Evolutionary conservation across 805 yeast genomes (phyloP), one percentile per base, ranked within the genome.

Genomic region (Candida ortonii): DNA sequence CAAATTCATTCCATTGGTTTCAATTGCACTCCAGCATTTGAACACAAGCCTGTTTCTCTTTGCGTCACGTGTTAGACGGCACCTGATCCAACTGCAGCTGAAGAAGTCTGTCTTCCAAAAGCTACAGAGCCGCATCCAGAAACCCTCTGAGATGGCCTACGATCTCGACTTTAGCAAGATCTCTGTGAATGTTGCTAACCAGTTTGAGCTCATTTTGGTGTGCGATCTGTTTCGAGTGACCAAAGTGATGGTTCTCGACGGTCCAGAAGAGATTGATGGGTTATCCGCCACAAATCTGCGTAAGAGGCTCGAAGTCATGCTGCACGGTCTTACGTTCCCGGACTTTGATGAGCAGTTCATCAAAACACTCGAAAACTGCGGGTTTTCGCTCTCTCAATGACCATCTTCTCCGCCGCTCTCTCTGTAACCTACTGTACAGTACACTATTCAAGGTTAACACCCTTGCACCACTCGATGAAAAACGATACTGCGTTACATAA

Each of bases 81-180:
- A 49, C 23, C 41, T 62, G 25, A 32, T 55, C 7, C 46, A 37
- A n/a, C 25, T 52, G 6, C 57, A 56, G 28, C 25, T 39, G 10
- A 52, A 50, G 27, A 39, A 30, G 13, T 28, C 52, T 4, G 34
- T 36, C 3, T 43, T 56, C 24, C 22, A 20, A 5, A 16, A 28
- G 13, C 20, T 60, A 3, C 39, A 46, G 12, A 28, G 28, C 1
- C 25, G 39, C 7, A 38, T 53, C 8, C 20, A 29, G 7, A 15
- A 15, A 3, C 42, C 49, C 3, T 41, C 47, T 7, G 34, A 28
- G 12, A 21, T 59, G 25, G 50, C 49, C 14, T 40, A 33, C 27
- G 65, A 59, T 34, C 33, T 59, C 14, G 48, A 53, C 27, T 57
- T 44, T 27, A 44, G 47, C 24, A 59, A 59, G 33, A 39, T 57